Evolutionary conservation across 2,329 filamentous ascomycete species (phyloP).

Genomic region (Pseudocercospora musae): DNA sequence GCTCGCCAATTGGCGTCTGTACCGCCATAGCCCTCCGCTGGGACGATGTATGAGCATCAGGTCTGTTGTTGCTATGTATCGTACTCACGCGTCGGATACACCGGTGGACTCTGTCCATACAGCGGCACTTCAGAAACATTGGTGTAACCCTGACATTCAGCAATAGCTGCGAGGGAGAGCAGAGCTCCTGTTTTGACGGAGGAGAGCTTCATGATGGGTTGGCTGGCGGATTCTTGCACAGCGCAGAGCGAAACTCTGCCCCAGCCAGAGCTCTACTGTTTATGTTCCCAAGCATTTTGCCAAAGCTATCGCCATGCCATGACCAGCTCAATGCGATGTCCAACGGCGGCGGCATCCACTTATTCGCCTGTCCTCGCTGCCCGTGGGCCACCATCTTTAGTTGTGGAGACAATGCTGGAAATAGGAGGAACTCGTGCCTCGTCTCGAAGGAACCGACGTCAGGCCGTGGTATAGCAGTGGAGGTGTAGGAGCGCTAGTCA

Average conservation of each 20-base stretch:
- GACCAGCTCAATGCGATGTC: background rate
- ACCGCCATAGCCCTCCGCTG: constrained; percentile 26
- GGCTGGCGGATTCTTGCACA: background rate
- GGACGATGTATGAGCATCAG: background rate
- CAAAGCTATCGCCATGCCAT: background rate
- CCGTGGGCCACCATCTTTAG: background rate
- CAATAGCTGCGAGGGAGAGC: constrained; percentile 13
- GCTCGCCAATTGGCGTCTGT: constrained; percentile 27
- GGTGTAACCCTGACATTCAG: constrained; percentile 14
- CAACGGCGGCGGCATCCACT: background rate
- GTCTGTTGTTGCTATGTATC: background rate
- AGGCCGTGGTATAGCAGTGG: constrained; percentile 2
- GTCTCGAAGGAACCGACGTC: constrained; percentile 6
- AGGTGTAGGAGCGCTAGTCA: constrained; percentile 3
- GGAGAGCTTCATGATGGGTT: constrained; percentile 16
- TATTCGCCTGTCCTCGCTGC: constrained; percentile 2
- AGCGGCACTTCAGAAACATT: constrained; percentile 21
- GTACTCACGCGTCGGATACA: constrained; percentile 31
- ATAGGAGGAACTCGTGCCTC: background rate
- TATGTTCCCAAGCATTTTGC: background rate
- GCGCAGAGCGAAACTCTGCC: background rate
- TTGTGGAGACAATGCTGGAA: background rate
- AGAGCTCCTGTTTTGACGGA: constrained; percentile 13
- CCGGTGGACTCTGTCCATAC: constrained; percentile 26
- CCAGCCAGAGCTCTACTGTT: background rate